Evolutionary conservation across 805 yeast species (phyloP).

Genomic region (Candida suzukii): DNA sequence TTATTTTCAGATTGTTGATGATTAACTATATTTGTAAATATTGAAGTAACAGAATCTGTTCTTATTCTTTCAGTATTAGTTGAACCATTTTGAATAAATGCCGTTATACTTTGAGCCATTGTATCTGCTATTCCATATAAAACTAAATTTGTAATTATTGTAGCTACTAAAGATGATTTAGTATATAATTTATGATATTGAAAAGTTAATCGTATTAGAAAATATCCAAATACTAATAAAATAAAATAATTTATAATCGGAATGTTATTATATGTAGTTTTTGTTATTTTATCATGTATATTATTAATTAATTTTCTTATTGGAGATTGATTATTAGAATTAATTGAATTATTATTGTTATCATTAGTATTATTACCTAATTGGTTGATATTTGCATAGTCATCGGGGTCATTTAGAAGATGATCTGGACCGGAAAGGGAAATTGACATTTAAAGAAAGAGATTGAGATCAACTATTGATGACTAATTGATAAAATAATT

Average conservation of each 20-base stretch:
- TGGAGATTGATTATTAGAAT: background rate
- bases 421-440: background rate
- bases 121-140: slow-evolving; percentile 89
- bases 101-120: slow-evolving; percentile 68
- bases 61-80: background rate
- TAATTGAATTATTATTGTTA: too few relatives aligned
- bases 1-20: background rate
- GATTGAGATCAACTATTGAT: too few relatives aligned
- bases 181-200: slow-evolving; percentile 56
- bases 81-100: slow-evolving; percentile 11
- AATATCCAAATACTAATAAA: slow-evolving; percentile 37
- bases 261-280: slow-evolving; percentile 31
- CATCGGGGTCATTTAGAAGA: background rate
- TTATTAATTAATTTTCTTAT: background rate
- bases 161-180: slow-evolving; percentile 63
- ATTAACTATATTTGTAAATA: slow-evolving; percentile 6
- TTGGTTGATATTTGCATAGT: background rate
- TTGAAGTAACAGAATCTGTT: background rate
- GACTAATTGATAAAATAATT: too few relatives aligned
- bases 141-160: slow-evolving; percentile 71
- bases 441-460: background rate
- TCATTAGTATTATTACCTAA: too few relatives aligned
- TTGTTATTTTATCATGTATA: slow-evolving; percentile 6
- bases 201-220: slow-evolving; percentile 47
- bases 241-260: slow-evolving; percentile 54